Evolutionary conservation across 371 early-diverging fungal species (phyloP), one percentile per base, ranked within the genome.

Genomic region (Blakeslea trispora): DNA sequence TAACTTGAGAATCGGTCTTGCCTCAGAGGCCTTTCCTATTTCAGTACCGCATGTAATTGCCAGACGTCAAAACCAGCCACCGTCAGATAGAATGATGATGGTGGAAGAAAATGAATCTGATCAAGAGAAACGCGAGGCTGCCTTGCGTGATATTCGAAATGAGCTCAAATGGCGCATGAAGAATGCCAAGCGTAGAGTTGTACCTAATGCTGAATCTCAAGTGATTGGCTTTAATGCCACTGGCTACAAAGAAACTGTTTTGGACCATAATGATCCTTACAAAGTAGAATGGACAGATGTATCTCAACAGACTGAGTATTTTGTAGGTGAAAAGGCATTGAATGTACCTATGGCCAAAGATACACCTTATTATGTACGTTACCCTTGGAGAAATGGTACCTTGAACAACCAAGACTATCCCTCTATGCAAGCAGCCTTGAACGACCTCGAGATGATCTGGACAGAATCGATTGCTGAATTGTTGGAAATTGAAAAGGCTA

Each of bases 251-350:
- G 90, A 91, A 55, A 77, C 61, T 0, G 91, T 95, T 57, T 77
- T 84, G 15, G 95, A 92, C 55, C 92, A 93, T 59, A 95, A 95
- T 57, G 95, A 95, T 61, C 93, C 95, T 10, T 91, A 89, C 61
- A 83, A 86, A 51, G 84, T 92, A 13, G 95, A 95, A 45, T 95
- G 92, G 94, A 87, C 89, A 0, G 79, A 85, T 9, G 55, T 75
- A 1, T 44, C 24, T 2, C 52, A 45, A 51, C 2, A 50, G 15
- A 53, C 66, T 66, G 83, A 83, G 5, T 74, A 69, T 54, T 75
- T 84, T 50, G 76, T 88, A 24, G 91, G 89, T 17, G 86, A 88
- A 59, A 81, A 81, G 76, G 79, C 68, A 43, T 63, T 69, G 22
- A 74, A 64, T 71, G 68, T 75, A 10, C 81, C 81, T 13, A 60